Evolutionary conservation across 768 basidiomycete genomes (phyloP).

Genomic region (Kwoniella mangroviensis): DNA sequence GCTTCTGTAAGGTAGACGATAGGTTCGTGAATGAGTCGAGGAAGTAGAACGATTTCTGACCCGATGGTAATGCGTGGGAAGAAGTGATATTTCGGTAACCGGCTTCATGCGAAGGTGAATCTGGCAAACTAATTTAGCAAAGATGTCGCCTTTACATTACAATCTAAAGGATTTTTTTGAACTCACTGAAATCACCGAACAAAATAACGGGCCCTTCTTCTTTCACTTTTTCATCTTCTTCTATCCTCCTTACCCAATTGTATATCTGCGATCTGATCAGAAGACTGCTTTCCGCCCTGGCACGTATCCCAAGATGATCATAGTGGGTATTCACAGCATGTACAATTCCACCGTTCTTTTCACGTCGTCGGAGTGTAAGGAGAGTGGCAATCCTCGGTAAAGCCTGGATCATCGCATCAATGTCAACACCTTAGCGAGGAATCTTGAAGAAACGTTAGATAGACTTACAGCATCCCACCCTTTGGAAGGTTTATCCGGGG

Average conservation of each 20-base stretch:
- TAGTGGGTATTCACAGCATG: constrained; percentile 57
- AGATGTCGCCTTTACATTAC: neutral
- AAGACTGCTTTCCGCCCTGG: constrained; percentile 49
- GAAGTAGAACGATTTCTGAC: constrained; percentile 36
- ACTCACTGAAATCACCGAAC: constrained; percentile 56
- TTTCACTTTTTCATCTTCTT: constrained; percentile 5
- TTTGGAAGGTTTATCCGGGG: constrained; percentile 47
- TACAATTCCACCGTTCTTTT: constrained; percentile 21
- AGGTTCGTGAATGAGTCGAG: constrained; percentile 41
- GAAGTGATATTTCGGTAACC: constrained; percentile 56
- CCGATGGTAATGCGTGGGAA: constrained; percentile 26
- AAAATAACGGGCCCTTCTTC: constrained; percentile 40
- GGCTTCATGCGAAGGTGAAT: constrained; percentile 53
- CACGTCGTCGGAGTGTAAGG: constrained; percentile 27
- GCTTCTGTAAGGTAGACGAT: constrained; percentile 16
- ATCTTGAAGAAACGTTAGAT: neutral
- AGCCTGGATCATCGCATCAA: constrained; percentile 7
- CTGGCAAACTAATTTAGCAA: constrained; percentile 16
- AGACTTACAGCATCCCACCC: constrained; percentile 58
- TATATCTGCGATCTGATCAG: constrained; percentile 47
- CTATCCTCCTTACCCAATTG: constrained; percentile 28
- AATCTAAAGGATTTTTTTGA: neutral
- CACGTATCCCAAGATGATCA: constrained; percentile 52
- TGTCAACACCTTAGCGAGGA: neutral
- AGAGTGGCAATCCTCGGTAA: constrained; percentile 54